Percentiles rank a stretch among this genome's conserved stretches.
phyloP scores from a whole-genome alignment of 140 eudicot genomes.

The Stevia rebaudiana region DNA sequence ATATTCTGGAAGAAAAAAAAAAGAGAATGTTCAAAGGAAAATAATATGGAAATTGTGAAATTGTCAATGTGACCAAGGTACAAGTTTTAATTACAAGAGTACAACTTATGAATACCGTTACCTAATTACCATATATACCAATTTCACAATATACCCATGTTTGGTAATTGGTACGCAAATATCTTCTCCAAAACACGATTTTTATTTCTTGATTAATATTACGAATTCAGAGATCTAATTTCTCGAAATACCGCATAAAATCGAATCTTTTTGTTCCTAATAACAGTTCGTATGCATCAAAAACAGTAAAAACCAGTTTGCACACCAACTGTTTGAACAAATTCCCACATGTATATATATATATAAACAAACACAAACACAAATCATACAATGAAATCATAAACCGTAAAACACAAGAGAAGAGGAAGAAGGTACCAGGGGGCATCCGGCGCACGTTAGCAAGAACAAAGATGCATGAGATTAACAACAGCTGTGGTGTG shows the following conservation, averaged over 20 bases:
- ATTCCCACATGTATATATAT: slow-evolving; percentile 1
- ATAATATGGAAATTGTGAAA: slow-evolving; percentile 16
- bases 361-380: not conserved
- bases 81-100: slow-evolving; percentile 17
- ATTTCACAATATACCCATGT: slow-evolving; percentile 17
- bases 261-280: slow-evolving; percentile 15
- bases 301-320: slow-evolving; percentile 3
- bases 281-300: not conserved
- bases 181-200: slow-evolving; percentile 17
- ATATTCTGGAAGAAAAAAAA: too few species aligned
- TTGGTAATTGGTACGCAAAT: slow-evolving; percentile 11
- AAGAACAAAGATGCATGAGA: slow-evolving; percentile 30
- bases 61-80: slow-evolving; percentile 17
- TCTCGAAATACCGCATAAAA: not conserved
- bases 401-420: not conserved
- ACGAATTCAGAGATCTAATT: slow-evolving; percentile 14
- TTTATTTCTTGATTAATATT: slow-evolving; percentile 17
- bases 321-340: not conserved
- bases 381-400: not conserved
- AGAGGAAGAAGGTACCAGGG: slow-evolving; percentile 16
- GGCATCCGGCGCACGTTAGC: slow-evolving; percentile 30
- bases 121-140: slow-evolving; percentile 1
- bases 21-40: too few species aligned
- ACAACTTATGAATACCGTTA: slow-evolving; percentile 12
- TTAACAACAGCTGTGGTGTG: slow-evolving; percentile 16